Conservation (phyloP, 1,284 basidiomycete genomes). For the Flammula alnicola region DNA sequence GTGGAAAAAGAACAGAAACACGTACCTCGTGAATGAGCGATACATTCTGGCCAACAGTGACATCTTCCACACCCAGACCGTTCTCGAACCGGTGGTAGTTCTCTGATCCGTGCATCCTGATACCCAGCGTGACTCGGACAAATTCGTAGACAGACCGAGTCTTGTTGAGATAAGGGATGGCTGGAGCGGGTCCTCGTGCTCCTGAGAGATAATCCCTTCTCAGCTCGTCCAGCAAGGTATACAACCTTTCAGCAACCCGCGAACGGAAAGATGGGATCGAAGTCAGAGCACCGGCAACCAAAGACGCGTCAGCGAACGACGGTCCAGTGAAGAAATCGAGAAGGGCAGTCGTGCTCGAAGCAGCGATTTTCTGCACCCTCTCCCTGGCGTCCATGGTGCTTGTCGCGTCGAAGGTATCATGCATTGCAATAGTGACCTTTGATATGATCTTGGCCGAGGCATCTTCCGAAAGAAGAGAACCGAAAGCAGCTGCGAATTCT, state of each 20-base stretch:
- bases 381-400: slow-evolving; percentile 70
- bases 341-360: slow-evolving; percentile 60
- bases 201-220: slow-evolving; percentile 58
- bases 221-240: slow-evolving; percentile 49
- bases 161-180: slow-evolving; percentile 61
- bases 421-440: slow-evolving; percentile 46
- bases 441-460: slow-evolving; percentile 38
- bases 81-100: slow-evolving; percentile 60
- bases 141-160: slow-evolving; percentile 74
- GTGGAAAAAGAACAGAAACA: slow-evolving; percentile 13
- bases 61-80: slow-evolving; percentile 61
- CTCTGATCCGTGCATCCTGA: slow-evolving; percentile 74
- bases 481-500: slow-evolving; percentile 55
- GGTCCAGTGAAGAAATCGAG: slow-evolving; percentile 57
- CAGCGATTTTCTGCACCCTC: slow-evolving; percentile 70
- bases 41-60: slow-evolving; percentile 66
- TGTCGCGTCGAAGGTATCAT: slow-evolving; percentile 63
- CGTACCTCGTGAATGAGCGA: slow-evolving; percentile 69
- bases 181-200: slow-evolving; percentile 58
- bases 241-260: slow-evolving; percentile 48
- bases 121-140: slow-evolving; percentile 64
- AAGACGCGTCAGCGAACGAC: slow-evolving; percentile 42
- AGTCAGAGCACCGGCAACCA: slow-evolving; percentile 28
- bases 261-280: slow-evolving; percentile 56
- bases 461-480: slow-evolving; percentile 38